Percentiles rank a stretch among this genome's conserved stretches.
phyloP scores from a whole-genome alignment of 371 early-diverging fungal genomes.

The Lichtheimia ornata region DNA sequence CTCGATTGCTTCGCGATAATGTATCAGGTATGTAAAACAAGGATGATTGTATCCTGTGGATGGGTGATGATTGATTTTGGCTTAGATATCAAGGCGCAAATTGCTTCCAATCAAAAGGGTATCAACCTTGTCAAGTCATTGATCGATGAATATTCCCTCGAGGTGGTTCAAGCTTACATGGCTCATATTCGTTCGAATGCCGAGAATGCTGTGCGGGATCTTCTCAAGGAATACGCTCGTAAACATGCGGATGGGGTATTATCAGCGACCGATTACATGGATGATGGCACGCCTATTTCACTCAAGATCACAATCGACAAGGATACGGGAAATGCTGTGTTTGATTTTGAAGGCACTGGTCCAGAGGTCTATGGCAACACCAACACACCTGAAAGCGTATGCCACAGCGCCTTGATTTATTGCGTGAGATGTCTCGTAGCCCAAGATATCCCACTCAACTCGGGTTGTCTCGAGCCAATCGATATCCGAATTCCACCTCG shows the following conservation, averaged over 20 bases:
- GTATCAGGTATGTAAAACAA: slow-evolving; percentile 56
- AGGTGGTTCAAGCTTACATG: slow-evolving; percentile 96
- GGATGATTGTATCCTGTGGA: neutral
- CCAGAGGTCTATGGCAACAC: slow-evolving; percentile 79
- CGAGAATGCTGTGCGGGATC: slow-evolving; percentile 77
- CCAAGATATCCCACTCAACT: slow-evolving; percentile 91
- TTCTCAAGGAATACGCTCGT: slow-evolving; percentile 64
- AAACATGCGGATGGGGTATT: slow-evolving; percentile 52
- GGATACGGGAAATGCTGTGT: slow-evolving; percentile 75
- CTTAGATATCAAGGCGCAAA: slow-evolving; percentile 88
- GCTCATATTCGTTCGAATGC: slow-evolving; percentile 83
- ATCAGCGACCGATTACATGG: slow-evolving; percentile 84
- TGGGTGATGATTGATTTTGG: neutral
- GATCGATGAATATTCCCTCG: slow-evolving; percentile 81
- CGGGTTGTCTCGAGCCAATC: slow-evolving; percentile 91
- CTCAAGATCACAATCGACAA: slow-evolving; percentile 75
- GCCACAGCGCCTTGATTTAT: slow-evolving; percentile 91
- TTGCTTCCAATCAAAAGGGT: slow-evolving; percentile 96
- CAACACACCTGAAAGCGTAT: slow-evolving; percentile 69
- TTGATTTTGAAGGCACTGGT: slow-evolving; percentile 94
- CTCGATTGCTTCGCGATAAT: slow-evolving; percentile 85
- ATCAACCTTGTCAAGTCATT: slow-evolving; percentile 80
- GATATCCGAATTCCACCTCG: slow-evolving; percentile 74
- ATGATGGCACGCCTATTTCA: slow-evolving; percentile 89
- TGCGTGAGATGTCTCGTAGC: slow-evolving; percentile 89